phyloP scores from a whole-genome alignment of 306 rosid species.

The Medicago truncatula region DNA sequence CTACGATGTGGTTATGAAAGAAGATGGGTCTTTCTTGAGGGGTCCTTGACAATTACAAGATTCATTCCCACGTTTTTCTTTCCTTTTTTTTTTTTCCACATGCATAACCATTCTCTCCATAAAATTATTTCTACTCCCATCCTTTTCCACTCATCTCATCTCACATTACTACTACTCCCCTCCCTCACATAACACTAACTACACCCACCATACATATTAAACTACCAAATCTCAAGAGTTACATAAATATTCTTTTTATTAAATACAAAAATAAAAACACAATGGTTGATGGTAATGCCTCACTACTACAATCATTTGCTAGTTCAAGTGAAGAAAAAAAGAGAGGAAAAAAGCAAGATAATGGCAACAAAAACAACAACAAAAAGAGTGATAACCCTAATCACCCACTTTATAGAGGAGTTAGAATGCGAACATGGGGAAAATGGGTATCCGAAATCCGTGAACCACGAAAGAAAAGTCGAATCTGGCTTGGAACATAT shows the following conservation, averaged over 20 bases:
- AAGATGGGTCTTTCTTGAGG: constrained; percentile 39
- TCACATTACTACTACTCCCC: not conserved
- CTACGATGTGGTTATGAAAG: constrained; percentile 31
- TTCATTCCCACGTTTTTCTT: constrained; percentile 50
- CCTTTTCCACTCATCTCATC: not conserved
- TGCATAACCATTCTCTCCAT: not conserved
- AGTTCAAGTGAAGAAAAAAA: not conserved
- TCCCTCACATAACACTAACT: not conserved
- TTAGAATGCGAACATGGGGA: constrained; percentile 96
- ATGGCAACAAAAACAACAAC: constrained; percentile 28
- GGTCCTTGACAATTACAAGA: constrained; percentile 26
- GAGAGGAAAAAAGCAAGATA: constrained; percentile 55
- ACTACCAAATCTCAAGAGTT: no score
- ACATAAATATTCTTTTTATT: no score
- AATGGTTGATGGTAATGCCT: constrained; percentile 41
- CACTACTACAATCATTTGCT: constrained; percentile 15
- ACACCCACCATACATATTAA: not conserved
- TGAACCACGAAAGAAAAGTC: constrained; percentile 85
- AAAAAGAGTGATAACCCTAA: constrained; percentile 24
- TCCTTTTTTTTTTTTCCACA: not conserved
- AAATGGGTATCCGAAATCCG: constrained; percentile 99
- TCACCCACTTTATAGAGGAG: constrained; percentile 87
- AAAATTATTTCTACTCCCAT: constrained; percentile 10
- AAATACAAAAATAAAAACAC: not conserved
- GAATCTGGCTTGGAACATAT: constrained; percentile 98